Evolutionary conservation across 148 eudicot species (phyloP).

Genomic region (Vaccinium macrocarpon): DNA sequence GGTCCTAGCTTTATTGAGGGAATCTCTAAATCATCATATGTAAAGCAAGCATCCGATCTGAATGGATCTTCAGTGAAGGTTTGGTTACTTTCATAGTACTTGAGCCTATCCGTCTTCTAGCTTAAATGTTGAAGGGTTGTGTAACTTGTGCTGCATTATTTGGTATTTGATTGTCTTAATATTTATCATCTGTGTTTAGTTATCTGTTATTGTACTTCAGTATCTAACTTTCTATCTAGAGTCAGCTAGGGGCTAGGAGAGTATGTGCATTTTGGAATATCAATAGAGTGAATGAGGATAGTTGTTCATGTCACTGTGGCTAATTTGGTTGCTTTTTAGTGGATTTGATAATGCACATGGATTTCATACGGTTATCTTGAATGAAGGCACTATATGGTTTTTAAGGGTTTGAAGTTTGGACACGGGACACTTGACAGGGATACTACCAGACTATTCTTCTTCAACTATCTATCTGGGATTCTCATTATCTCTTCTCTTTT

Average conservation of each 20-base stretch:
- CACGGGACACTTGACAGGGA: not conserved
- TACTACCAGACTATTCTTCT: not conserved
- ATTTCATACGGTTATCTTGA: not conserved
- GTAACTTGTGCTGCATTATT: not conserved
- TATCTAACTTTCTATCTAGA: not conserved
- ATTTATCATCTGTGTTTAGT: not conserved
- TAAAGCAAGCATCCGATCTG: constrained; percentile 79
- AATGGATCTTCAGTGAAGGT: constrained; percentile 87
- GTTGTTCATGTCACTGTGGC: not conserved
- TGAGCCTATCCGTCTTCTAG: not conserved
- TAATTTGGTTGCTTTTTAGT: not conserved
- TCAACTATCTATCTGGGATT: not conserved
- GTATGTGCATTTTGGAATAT: not conserved
- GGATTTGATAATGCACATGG: not conserved
- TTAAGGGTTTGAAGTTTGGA: not conserved
- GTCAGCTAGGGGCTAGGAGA: not conserved
- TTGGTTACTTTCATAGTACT: not conserved
- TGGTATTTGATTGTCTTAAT: not conserved
- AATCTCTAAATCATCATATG: constrained; percentile 74
- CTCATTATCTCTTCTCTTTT: not conserved
- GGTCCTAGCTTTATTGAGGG: constrained; percentile 86
- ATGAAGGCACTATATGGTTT: not conserved
- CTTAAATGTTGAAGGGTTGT: not conserved
- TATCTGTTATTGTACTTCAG: not conserved
- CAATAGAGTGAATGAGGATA: not conserved